Evolutionary conservation across 2,329 filamentous ascomycete genomes (phyloP).

Genomic region (Aspergillus novofumigatus): DNA sequence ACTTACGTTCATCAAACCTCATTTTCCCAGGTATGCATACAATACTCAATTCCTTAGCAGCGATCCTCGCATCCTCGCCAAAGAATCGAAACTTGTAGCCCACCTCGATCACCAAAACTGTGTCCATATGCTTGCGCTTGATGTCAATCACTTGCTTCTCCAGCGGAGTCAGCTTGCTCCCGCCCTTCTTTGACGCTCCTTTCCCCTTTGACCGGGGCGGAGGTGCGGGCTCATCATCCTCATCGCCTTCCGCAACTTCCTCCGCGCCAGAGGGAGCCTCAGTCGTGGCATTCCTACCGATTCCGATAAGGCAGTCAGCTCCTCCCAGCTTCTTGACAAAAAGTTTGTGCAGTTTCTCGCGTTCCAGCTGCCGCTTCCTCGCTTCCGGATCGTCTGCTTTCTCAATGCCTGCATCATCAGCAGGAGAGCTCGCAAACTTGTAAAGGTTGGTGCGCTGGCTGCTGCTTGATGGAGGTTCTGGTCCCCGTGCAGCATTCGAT

Average conservation of each 20-base stretch:
- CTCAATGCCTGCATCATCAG: slow-evolving; percentile 32
- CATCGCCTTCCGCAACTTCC: slow-evolving; percentile 57
- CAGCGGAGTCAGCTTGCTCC: slow-evolving; percentile 88
- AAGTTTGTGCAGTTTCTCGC: slow-evolving; percentile 70
- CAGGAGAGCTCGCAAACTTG: slow-evolving; percentile 53
- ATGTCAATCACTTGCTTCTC: slow-evolving; percentile 91
- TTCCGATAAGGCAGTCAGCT: slow-evolving; percentile 71
- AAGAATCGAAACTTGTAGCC: slow-evolving; percentile 98
- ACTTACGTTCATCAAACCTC: slow-evolving; percentile 80
- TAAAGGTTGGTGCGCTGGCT: slow-evolving; percentile 55
- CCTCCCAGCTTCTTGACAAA: slow-evolving; percentile 90
- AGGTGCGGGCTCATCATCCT: slow-evolving; percentile 48
- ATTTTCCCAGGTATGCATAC: slow-evolving; percentile 96
- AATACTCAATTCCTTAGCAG: slow-evolving; percentile 86
- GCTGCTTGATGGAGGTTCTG: slow-evolving; percentile 31
- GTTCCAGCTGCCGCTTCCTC: slow-evolving; percentile 53
- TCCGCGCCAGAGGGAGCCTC: slow-evolving; percentile 50
- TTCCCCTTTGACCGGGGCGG: slow-evolving; percentile 43
- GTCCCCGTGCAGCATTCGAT: slow-evolving; percentile 2
- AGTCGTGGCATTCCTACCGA: slow-evolving; percentile 58
- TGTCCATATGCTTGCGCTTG: slow-evolving; percentile 86
- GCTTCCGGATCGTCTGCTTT: slow-evolving; percentile 41
- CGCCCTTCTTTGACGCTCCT: slow-evolving; percentile 61
- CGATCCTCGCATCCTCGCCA: slow-evolving; percentile 85
- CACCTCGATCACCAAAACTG: slow-evolving; percentile 85